Base-by-base conservation (phyloP, 116 monocot species). In the Dioscorea cayenensis region DNA sequence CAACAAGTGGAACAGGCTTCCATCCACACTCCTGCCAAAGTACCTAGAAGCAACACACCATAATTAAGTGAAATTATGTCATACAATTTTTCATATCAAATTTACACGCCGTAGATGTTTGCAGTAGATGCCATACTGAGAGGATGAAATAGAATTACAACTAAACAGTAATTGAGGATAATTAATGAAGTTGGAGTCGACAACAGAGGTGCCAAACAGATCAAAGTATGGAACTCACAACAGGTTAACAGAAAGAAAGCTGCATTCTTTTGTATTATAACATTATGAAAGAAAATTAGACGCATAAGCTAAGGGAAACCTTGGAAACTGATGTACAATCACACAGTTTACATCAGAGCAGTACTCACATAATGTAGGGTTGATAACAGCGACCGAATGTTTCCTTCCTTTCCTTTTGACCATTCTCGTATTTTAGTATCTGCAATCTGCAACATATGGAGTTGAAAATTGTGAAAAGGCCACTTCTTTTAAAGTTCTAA, bases 11-110 rank as follows among this genome's bases (percentile, higher is more conserved):
- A 66, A 96, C 78, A 49, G 85, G 85, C 77, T 92, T 96, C 95
- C 95, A 96, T 74, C 92, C 95, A 82, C 92, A 84, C 23, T 84
- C 90, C 28, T 81, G 73, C 92, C 92, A 96, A 77, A 96, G 95
- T 78, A 92, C 77, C 95, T 96, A 64, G 22, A 78, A 28, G 37
- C 67, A 23, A 74, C 10, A 60, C 55, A 28, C 20, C 18, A 28
- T 18, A 52, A 58, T 51, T 19, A 18, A 55, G 20, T 63, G 22
- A 9, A 62, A 20, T 27, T 11, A 62, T 22, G 7, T 5, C 12
- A 21, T 20, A 62, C 62, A 27, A 62, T 27, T 62, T 61, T 62
- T 2, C 11, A 10, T 55, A 55, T 55, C 55, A 55, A 55, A n/a
- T 55, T 18, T n/a, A 16, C 16, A 55, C 18, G 18, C 52, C 52